Evolutionary conservation across 2,329 filamentous ascomycete species (phyloP).

Genomic region (Microdochium trichocladiopsis): DNA sequence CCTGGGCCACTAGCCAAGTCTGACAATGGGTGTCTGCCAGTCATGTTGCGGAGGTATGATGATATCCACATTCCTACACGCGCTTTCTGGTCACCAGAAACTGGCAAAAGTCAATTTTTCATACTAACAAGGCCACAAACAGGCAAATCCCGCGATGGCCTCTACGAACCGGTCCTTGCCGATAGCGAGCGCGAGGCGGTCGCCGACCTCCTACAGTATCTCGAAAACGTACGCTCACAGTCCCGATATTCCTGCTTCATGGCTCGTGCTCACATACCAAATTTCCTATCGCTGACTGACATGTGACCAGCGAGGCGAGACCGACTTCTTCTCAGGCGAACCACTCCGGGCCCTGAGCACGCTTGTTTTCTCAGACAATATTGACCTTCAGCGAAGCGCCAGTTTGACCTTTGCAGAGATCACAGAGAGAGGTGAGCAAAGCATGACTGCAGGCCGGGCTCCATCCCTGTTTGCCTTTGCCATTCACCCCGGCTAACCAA

Average conservation of each 20-base stretch:
- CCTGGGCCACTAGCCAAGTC: not conserved
- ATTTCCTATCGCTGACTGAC: too few relatives aligned
- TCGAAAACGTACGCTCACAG: constrained; percentile 94
- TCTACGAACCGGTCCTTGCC: constrained; percentile 82
- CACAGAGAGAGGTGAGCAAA: constrained; percentile 79
- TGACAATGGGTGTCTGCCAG: constrained; percentile 25
- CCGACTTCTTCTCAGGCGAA: constrained; percentile 96
- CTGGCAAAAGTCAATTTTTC: not conserved
- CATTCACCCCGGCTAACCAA: constrained; percentile 5
- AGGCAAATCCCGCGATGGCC: constrained; percentile 73
- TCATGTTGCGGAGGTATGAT: constrained; percentile 26
- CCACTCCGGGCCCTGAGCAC: constrained; percentile 90
- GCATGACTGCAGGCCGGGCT: not conserved
- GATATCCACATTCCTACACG: constrained; percentile 3
- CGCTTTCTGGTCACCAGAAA: constrained; percentile 1
- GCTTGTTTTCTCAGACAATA: constrained; percentile 96
- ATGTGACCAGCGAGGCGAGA: constrained; percentile 71
- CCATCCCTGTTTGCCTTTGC: not conserved
- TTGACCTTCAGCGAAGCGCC: constrained; percentile 93
- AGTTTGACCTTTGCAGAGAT: constrained; percentile 99
- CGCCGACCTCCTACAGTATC: constrained; percentile 86
- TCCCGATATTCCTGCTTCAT: constrained; percentile 8
- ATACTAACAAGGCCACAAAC: constrained; percentile 18
- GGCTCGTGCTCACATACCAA: not conserved
- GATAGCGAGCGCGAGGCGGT: constrained; percentile 97